A percentile compares a stretch with the other conserved stretches of the same genome.
Evolutionary conservation across 2,329 filamentous ascomycete genomes (phyloP).

Genomic region (Talaromyces sp.): DNA sequence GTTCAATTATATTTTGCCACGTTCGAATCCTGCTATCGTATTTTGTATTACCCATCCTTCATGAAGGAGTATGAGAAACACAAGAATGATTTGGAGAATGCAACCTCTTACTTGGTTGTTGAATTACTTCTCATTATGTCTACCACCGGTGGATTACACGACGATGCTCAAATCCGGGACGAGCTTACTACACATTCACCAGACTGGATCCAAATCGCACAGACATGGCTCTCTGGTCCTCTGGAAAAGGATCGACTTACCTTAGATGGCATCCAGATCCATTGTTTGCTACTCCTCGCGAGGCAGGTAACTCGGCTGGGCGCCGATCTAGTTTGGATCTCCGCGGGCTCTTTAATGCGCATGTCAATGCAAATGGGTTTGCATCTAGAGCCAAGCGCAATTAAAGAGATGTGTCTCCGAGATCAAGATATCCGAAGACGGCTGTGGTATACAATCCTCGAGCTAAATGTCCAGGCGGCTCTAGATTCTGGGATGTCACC

Average conservation of each 20-base stretch:
- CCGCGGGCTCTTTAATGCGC: constrained; percentile 5
- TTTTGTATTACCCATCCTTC: constrained; percentile 32
- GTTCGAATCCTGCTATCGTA: constrained; percentile 33
- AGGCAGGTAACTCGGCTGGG: constrained; percentile 13
- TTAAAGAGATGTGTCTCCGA: background rate
- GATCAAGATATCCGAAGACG: constrained; percentile 30
- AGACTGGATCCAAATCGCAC: constrained; percentile 18
- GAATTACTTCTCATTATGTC: constrained; percentile 28
- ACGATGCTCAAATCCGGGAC: constrained; percentile 5
- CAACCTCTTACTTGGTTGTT: constrained; percentile 12
- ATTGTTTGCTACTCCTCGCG: constrained; percentile 23
- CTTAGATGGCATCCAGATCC: constrained; percentile 16
- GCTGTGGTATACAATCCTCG: constrained; percentile 41
- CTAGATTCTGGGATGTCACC: constrained; percentile 35
- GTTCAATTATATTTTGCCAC: constrained; percentile 23
- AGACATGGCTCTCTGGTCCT: constrained; percentile 25
- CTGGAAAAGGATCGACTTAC: constrained; percentile 25
- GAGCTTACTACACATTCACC: constrained; percentile 9
- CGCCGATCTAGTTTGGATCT: constrained; percentile 12
- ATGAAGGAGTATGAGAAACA: constrained; percentile 26
- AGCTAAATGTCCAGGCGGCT: constrained; percentile 35
- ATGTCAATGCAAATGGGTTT: constrained; percentile 14
- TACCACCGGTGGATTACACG: constrained; percentile 13
- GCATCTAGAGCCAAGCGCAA: constrained; percentile 9
- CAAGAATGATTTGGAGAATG: constrained; percentile 12